Evolutionary conservation across 2,329 filamentous ascomycete genomes (phyloP).

Genomic region (Endoconidiophora polonica): DNA sequence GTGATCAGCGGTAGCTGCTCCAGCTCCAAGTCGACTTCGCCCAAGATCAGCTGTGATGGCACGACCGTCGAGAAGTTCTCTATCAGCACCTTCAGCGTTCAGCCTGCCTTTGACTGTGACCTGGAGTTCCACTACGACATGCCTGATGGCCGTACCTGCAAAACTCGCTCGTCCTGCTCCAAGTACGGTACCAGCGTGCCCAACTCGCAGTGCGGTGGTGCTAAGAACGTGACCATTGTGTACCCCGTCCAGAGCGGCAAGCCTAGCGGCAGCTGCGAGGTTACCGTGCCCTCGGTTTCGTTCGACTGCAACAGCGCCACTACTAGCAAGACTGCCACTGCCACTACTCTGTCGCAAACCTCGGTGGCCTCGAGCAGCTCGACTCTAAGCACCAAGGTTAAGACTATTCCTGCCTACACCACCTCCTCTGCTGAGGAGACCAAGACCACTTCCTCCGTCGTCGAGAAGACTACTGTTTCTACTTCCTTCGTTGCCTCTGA

Average conservation of each 20-base stretch:
- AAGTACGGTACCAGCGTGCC: constrained; percentile 50
- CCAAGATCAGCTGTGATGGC: constrained; percentile 39
- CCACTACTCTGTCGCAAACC: constrained; percentile 12
- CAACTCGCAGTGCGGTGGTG: constrained; percentile 88
- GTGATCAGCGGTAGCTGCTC: constrained; percentile 45
- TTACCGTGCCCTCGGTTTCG: constrained; percentile 56
- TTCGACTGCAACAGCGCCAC: constrained; percentile 47
- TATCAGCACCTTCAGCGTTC: constrained; percentile 56
- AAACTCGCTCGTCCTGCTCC: constrained; percentile 54
- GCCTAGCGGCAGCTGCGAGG: constrained; percentile 42
- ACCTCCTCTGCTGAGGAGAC: constrained; percentile 14
- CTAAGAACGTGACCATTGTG: constrained; percentile 60
- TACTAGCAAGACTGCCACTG: constrained; percentile 12
- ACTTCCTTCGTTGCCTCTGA: constrained; percentile 3
- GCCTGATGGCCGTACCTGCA: constrained; percentile 68
- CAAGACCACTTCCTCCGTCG: constrained; percentile 15
- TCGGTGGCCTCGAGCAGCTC: constrained; percentile 15
- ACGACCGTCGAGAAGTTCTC: constrained; percentile 47
- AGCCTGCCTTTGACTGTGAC: constrained; percentile 57
- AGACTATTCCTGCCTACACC: constrained; percentile 3
- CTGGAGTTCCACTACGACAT: constrained; percentile 79
- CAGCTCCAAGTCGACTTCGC: constrained; percentile 29
- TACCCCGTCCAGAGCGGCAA: constrained; percentile 42
- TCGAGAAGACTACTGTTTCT: background rate
- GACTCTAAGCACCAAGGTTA: constrained; percentile 11